These are phyloP conservation scores for Aurifilum marmelostoma DNA, from an alignment of 2,329 filamentous ascomycete genomes.

Conservation along the genomic window DNA sequence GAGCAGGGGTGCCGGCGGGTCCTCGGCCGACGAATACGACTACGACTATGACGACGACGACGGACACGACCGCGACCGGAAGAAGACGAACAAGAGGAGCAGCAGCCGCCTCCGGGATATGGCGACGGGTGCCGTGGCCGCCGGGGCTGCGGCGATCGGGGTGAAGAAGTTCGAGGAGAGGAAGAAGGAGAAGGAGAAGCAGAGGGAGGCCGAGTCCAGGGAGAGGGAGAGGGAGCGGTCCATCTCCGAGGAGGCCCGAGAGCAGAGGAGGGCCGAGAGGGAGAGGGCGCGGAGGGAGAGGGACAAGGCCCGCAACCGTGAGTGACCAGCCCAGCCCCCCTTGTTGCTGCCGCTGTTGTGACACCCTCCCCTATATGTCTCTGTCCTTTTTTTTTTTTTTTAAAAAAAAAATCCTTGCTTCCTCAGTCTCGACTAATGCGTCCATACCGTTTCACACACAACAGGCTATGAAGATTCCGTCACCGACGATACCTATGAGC, in stretches of 20 bases:
- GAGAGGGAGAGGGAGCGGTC: slow-evolving; percentile 38
- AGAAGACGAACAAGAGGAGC: slow-evolving; percentile 58
- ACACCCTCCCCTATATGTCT: too few relatives aligned
- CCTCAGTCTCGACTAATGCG: too few relatives aligned
- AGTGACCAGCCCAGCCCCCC: slow-evolving; percentile 31
- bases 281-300: slow-evolving; percentile 40
- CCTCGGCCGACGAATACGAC: slow-evolving; percentile 32
- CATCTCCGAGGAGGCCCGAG: slow-evolving; percentile 38
- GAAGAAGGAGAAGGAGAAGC: slow-evolving; percentile 48
- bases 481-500: slow-evolving; percentile 42
- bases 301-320: slow-evolving; percentile 43
- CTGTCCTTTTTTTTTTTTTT: not conserved
- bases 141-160: slow-evolving; percentile 64
- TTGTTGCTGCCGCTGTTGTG: not conserved
- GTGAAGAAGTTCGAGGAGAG: slow-evolving; percentile 62
- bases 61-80: too few relatives aligned
- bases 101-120: slow-evolving; percentile 58
- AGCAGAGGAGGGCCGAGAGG: slow-evolving; percentile 33
- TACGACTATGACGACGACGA: slow-evolving; percentile 31
- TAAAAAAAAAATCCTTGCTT: too few relatives aligned
- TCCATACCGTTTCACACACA: slow-evolving; percentile 9
- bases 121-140: slow-evolving; percentile 57
- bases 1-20: slow-evolving; percentile 31
- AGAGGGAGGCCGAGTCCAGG: slow-evolving; percentile 37
- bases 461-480: slow-evolving; percentile 45